These are phyloP conservation scores for Maudiozyma pseudohumilis DNA, from an alignment of 805 yeast genomes.

Conservation along the genomic window DNA sequence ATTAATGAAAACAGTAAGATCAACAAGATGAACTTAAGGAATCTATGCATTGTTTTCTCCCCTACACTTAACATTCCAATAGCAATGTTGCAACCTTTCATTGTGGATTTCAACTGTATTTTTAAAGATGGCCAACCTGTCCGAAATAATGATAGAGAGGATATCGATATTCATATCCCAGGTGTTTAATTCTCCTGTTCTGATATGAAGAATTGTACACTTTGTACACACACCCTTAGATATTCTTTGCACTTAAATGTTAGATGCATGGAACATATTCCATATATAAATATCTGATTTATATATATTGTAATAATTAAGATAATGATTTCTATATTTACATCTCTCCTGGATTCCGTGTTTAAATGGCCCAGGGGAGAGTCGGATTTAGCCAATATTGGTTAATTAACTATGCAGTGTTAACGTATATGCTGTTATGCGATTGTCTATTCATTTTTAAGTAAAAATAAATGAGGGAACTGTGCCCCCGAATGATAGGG, in stretches of 20 bases:
- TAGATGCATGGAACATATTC: no score
- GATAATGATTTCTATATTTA: conserved; percentile 1
- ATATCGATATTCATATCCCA: conserved; percentile 46
- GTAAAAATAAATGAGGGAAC: no score
- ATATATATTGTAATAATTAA: conserved; percentile 1
- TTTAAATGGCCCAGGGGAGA: no score
- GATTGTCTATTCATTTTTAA: no score
- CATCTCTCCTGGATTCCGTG: no score
- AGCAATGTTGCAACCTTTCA: conserved; percentile 46
- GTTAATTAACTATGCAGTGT: no score
- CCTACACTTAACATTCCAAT: conserved; percentile 68
- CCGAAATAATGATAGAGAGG: conserved; percentile 35
- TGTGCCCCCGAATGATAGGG: no score
- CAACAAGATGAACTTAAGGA: conserved; percentile 79
- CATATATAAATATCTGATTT: no score
- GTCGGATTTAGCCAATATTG: no score
- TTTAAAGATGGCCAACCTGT: conserved; percentile 44
- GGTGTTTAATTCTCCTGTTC: conserved; percentile 13
- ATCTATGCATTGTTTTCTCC: conserved; percentile 70
- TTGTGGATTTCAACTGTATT: conserved; percentile 52
- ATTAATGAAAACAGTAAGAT: conserved; percentile 49
- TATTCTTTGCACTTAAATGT: no score
- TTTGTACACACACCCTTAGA: no score
- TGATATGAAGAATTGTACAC: neutral
- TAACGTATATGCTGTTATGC: no score